Base-by-base conservation (phyloP, 805 yeast species). In the Kazachstania psychrophila region DNA sequence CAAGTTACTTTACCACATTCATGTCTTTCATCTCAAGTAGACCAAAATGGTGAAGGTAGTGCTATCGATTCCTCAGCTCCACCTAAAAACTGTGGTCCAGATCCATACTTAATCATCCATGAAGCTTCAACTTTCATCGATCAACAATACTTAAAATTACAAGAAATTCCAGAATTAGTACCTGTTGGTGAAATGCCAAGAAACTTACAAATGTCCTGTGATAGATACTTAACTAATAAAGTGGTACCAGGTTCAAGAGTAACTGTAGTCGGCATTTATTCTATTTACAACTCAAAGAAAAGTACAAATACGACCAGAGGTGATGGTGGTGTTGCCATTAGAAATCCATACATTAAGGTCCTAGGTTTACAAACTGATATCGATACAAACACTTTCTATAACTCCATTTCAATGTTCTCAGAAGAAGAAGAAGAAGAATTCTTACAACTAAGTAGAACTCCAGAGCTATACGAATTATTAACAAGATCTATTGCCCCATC, bases 141-240 rank as follows among this genome's bases (percentile, higher is more conserved):
- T 62, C 97, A 94, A 58, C 99, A 92, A 62, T 77, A 81, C 22
- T 70, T 92, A 52, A 92, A 92, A 59, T 69, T 92, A 39, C 99
- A 92, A 60, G 98, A 92, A 58, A 71, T 92, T n/a, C 96, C 97
- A 10, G 99, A 92, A 58, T 84, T 84, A 79, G 96, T 92, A 2
- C 99, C 98, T 1, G 95, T 92, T 20, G 98, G 99, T 47, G 99
- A 92, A 64, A 80, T 92, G 86, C 99, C 99, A 7, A 75, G 99
- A 48, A 94, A 92, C 52, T 79, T 92, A 28, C 55, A 85, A 40
- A 68, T 92, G 45, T 82, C 92, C 29, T 85, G 86, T 23, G 97
- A 92, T 58, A 72, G 98, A 43, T 84, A 83, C 49, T 66, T 92
- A 55, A 81, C 96, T 19, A 92, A 92, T 62, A 77, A 73, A 44